A percentile compares a stretch with the other conserved stretches of the same genome.
Evolutionary conservation across 352 stramenopile genomes (phyloP).

Genomic region (Pythium vanterpoolii): DNA sequence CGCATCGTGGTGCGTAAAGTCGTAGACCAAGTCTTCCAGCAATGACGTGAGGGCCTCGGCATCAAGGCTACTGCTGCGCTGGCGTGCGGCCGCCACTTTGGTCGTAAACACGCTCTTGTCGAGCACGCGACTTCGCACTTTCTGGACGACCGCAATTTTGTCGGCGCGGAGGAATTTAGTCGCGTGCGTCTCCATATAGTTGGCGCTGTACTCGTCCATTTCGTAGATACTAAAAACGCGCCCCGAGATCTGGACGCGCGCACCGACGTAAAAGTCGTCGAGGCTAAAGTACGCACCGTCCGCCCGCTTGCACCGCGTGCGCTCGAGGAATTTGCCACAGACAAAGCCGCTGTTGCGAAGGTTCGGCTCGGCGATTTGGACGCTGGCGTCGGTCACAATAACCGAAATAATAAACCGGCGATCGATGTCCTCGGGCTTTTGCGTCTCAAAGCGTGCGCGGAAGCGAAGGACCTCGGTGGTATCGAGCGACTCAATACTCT

Average conservation of each 20-base stretch:
- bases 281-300: constrained; percentile 51
- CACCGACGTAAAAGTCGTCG: constrained; percentile 77
- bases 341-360: constrained; percentile 76
- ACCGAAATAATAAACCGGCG: constrained; percentile 78
- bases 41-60: constrained; percentile 46
- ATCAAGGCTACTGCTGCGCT: constrained; percentile 32
- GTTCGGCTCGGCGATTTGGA: constrained; percentile 72
- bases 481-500: constrained; percentile 80
- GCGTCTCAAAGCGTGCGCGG: constrained; percentile 64
- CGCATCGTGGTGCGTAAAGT: constrained; percentile 59
- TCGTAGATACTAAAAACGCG: constrained; percentile 71
- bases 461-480: constrained; percentile 78
- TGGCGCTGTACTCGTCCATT: constrained; percentile 84
- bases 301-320: constrained; percentile 59
- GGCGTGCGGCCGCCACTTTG: constrained; percentile 26
- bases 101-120: constrained; percentile 26
- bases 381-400: constrained; percentile 72
- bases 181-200: constrained; percentile 74
- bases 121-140: constrained; percentile 40
- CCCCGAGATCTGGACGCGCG: constrained; percentile 57
- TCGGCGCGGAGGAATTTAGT: constrained; percentile 62
- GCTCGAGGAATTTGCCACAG: constrained; percentile 73
- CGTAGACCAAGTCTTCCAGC: constrained; percentile 38
- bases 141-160: constrained; percentile 58
- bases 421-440: constrained; percentile 56